phyloP scores from a whole-genome alignment of 176 grass and related monocot species.

The Leersia perrieri region DNA sequence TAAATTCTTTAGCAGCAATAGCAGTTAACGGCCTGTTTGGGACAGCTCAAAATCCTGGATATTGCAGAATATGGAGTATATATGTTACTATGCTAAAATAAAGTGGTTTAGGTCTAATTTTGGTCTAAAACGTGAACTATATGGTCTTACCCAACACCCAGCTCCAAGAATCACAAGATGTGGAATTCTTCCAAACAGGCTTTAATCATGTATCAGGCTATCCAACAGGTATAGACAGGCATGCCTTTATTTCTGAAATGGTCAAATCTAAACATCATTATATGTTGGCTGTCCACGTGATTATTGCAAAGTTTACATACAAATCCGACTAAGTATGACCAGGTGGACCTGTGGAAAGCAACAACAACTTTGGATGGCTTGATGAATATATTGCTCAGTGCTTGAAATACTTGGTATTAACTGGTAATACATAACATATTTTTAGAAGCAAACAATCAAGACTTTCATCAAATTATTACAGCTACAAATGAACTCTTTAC shows the following conservation, averaged over 20 bases:
- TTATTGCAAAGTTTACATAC: not conserved
- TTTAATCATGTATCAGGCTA: conserved; percentile 3
- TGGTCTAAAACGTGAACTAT: too few species aligned
- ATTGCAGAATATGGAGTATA: too few species aligned
- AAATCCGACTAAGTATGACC: not conserved
- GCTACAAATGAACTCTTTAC: conserved; percentile 21
- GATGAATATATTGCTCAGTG: not conserved
- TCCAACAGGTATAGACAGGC: not conserved
- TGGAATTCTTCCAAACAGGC: too few species aligned
- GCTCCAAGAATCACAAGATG: not conserved
- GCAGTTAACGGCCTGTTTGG: too few species aligned
- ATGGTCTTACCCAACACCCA: too few species aligned
- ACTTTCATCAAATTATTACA: not conserved
- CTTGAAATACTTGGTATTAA: not conserved
- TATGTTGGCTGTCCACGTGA: not conserved
- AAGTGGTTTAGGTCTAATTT: too few species aligned
- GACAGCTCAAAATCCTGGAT: too few species aligned
- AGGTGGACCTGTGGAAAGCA: not conserved
- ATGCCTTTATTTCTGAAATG: not conserved
- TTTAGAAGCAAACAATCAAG: not conserved
- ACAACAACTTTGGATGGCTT: not conserved
- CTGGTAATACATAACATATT: conserved; percentile 13
- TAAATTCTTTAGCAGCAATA: too few species aligned
- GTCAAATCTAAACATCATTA: not conserved
- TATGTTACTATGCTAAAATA: too few species aligned